Base-by-base conservation (phyloP, 768 basidiomycete species). In the Auriscalpium orientale region DNA sequence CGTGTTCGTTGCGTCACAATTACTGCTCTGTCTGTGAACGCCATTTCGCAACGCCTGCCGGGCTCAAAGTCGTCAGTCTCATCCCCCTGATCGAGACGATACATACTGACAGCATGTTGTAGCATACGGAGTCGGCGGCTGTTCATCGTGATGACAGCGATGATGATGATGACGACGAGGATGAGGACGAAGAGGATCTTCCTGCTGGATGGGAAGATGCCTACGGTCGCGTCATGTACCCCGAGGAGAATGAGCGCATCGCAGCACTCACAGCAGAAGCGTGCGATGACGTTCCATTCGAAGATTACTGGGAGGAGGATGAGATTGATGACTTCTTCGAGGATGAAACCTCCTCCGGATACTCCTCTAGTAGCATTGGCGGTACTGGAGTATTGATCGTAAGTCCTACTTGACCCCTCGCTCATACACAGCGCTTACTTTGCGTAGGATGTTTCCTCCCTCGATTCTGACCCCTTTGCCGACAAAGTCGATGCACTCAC, bases 141-240 rank as follows among this genome's bases (percentile, higher is more conserved):
- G 61, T 66, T n/a, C 68, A 70, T 53, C 64, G 67, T 18, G 64
- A 62, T 34, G 65, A 66, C 51, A 58, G 56, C 10, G 62, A 63
- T 43, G 51, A 55, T 28, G 60, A 58, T 1, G 62, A 62, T 33
- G 57, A 56, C 37, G 62, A 62, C 45, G 62, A 65, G 10, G 54
- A 64, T 16, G 63, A 61, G 55, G 66, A 66, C 49, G 57, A 53
- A 3, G 65, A 64, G n/a, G 62, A 46, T 16, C 52, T 55, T 12
- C 54, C 63, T 0, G 56, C 64, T 1, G 65, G 68, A 3, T 72
- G 71, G 71, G 70, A 71, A 57, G 70, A 71, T 54, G 58, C 56
- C 47, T 57, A 67, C 38, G 70, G 65, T 9, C 44, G 49, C 5
- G 53, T 46, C 21, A 46, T 58, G n/a, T 67, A 64, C 34, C 66